Evolutionary conservation across 768 basidiomycete species (phyloP).

Genomic region (Auriscalpium orientale): DNA sequence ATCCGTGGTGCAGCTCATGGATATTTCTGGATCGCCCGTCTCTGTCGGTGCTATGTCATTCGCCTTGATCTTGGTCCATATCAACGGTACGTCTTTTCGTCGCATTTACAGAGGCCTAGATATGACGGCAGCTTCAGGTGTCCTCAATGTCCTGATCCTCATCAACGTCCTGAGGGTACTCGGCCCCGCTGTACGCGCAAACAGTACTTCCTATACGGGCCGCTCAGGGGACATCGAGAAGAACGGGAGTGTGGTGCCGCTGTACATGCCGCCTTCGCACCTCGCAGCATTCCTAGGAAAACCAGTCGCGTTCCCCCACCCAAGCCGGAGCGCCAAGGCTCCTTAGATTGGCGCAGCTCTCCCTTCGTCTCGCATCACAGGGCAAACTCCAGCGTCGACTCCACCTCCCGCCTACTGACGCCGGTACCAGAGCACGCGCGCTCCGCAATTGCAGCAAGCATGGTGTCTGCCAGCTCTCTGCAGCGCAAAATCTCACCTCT

Average conservation of each 20-base stretch:
- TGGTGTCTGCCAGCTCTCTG: constrained; percentile 1
- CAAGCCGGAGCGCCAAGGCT: constrained; percentile 1
- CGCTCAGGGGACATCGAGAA: constrained; percentile 18
- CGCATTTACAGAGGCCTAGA: too few species aligned
- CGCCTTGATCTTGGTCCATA: constrained; percentile 26
- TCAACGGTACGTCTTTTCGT: constrained; percentile 2
- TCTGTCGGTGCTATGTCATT: constrained; percentile 41
- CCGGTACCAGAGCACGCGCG: background rate
- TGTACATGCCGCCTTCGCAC: constrained; percentile 3
- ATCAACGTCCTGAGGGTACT: constrained; percentile 64
- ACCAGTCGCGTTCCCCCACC: background rate
- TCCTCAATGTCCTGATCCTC: constrained; percentile 58
- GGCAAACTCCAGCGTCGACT: constrained; percentile 8
- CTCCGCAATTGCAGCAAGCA: constrained; percentile 1
- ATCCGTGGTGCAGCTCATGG: constrained; percentile 41
- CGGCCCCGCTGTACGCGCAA: constrained; percentile 38
- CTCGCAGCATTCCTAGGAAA: background rate
- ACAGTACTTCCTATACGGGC: constrained; percentile 1
- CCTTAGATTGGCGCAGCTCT: background rate
- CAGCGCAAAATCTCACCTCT: constrained; percentile 17
- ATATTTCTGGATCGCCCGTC: constrained; percentile 41
- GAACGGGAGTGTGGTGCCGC: constrained; percentile 1
- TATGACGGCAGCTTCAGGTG: constrained; percentile 31
- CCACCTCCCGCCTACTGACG: constrained; percentile 14
- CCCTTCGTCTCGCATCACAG: constrained; percentile 4